phyloP scores from a whole-genome alignment of 495 filamentous ascomycete genomes.

The Chaetomium cochliodes region DNA sequence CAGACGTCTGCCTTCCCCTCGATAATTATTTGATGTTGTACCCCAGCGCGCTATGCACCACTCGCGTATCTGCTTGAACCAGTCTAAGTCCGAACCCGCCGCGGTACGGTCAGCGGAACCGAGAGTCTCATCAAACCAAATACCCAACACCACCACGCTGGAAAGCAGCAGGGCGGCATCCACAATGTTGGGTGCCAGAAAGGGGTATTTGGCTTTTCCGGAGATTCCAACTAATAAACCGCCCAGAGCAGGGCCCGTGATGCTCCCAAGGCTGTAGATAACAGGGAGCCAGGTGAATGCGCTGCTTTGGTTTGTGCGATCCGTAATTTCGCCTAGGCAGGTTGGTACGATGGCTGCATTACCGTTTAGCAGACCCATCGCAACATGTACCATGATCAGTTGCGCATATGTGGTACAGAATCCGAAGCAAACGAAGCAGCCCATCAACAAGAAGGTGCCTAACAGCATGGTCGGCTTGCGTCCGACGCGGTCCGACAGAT shows the following conservation, averaged over 20 bases:
- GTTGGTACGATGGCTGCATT: conserved; percentile 86
- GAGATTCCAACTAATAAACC: conserved; percentile 68
- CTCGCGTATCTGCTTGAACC: neutral
- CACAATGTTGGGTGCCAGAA: conserved; percentile 78
- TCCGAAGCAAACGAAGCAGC: conserved; percentile 82
- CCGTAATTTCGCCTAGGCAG: conserved; percentile 91
- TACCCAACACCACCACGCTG: conserved; percentile 66
- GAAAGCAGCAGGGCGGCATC: conserved; percentile 66
- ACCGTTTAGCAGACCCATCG: conserved; percentile 92
- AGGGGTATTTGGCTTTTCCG: conserved; percentile 64
- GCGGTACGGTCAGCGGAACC: neutral
- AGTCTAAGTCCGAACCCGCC: neutral
- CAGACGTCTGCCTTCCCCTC: neutral
- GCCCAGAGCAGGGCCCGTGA: conserved; percentile 89
- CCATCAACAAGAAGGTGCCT: conserved; percentile 78
- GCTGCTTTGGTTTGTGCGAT: conserved; percentile 85
- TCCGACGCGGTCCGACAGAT: conserved; percentile 83
- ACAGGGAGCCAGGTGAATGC: conserved; percentile 92
- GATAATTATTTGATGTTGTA: too few species aligned
- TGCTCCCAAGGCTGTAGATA: conserved; percentile 88
- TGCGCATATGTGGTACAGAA: conserved; percentile 81
- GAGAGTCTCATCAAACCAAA: conserved; percentile 88
- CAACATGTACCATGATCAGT: conserved; percentile 75
- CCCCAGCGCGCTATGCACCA: conserved; percentile 1
- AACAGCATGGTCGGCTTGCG: conserved; percentile 86